Percentiles rank a stretch among this genome's conserved stretches.
Conservation (phyloP, 164 flowering plant species). For the Chimonanthus praecox region DNA sequence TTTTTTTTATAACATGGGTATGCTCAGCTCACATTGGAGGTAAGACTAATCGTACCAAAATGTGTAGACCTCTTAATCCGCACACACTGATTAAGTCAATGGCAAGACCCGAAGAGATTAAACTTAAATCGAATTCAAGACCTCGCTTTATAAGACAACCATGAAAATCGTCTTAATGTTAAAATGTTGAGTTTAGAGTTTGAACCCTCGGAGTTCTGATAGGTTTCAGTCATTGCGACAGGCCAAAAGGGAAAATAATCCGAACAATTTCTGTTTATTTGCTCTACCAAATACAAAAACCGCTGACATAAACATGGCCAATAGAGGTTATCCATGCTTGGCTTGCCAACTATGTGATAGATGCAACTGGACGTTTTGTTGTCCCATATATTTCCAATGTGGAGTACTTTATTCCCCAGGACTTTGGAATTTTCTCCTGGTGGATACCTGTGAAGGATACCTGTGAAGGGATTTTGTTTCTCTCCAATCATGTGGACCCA, state of each 20-base stretch:
- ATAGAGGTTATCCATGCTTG: neutral
- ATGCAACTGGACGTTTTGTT: neutral
- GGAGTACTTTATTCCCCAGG: no score
- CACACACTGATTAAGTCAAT: no score
- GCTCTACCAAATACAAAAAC: neutral
- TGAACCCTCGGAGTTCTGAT: no score
- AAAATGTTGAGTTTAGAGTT: no score
- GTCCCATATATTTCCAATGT: neutral
- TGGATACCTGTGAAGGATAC: neutral
- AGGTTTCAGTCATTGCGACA: neutral
- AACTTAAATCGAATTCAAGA: no score
- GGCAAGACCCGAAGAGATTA: no score
- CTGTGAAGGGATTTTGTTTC: neutral
- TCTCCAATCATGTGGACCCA: neutral
- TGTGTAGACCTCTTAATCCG: no score
- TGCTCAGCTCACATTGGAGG: no score
- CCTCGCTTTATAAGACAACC: no score
- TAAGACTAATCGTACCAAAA: no score
- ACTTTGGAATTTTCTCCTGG: neutral
- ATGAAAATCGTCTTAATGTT: no score
- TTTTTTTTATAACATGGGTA: no score
- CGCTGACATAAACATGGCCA: neutral
- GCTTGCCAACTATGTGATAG: neutral
- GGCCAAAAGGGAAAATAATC: neutral
- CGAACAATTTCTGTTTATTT: neutral